phyloP scores from a whole-genome alignment of 139 green algal species.

The Desmodesmus armatus region DNA sequence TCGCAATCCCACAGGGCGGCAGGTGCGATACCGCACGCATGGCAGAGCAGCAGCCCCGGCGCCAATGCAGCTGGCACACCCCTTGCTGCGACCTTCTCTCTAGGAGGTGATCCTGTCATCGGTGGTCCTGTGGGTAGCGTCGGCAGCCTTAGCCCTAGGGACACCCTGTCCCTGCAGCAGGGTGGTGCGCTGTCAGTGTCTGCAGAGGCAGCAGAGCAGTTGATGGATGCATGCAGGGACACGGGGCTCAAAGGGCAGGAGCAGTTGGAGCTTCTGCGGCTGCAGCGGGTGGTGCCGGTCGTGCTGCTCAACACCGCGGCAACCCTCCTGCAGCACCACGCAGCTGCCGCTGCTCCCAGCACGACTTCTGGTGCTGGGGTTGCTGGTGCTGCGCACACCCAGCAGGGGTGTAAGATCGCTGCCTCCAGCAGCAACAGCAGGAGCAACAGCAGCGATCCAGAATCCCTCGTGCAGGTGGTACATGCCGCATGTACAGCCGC shows the following conservation, averaged over 20 bases:
- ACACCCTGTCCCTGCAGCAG: background rate
- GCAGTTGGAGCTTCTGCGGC: constrained; percentile 17
- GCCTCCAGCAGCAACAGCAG: constrained; percentile 1
- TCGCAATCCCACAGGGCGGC: no score
- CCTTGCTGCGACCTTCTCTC: no score
- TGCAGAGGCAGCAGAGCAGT: background rate
- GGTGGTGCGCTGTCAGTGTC: background rate
- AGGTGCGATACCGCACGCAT: no score
- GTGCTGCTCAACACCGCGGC: constrained; percentile 23
- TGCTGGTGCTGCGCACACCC: background rate
- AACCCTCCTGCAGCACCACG: constrained; percentile 5
- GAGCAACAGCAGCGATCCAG: constrained; percentile 19
- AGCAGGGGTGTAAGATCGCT: background rate
- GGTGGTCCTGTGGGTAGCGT: no score
- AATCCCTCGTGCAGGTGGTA: background rate
- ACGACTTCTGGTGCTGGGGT: background rate
- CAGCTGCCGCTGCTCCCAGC: background rate
- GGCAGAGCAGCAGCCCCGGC: no score
- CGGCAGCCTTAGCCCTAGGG: no score
- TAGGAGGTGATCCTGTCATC: no score
- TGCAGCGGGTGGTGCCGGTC: constrained; percentile 16
- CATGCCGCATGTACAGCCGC: constrained; percentile 9
- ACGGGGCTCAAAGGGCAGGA: constrained; percentile 5
- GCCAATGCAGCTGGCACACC: no score
- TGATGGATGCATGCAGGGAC: constrained; percentile 14